Conservation (phyloP, 2,329 filamentous ascomycete species). For the Penicillium olsonii region DNA sequence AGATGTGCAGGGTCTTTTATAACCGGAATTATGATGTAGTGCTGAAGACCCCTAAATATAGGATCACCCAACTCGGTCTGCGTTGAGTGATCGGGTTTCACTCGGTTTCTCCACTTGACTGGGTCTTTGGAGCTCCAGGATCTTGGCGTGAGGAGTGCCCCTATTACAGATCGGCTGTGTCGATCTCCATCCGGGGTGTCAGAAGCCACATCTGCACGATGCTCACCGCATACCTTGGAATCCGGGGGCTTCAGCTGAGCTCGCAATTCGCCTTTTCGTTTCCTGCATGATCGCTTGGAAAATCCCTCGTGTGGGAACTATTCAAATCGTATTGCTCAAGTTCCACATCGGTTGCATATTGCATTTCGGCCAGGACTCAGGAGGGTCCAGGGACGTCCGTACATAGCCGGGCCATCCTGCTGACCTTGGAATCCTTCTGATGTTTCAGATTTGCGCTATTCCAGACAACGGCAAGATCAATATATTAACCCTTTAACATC, state of each 20-base stretch:
- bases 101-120: constrained; percentile 16
- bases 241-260: background rate
- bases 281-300: background rate
- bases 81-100: constrained; percentile 23
- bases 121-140: background rate
- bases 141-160: constrained; percentile 17
- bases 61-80: constrained; percentile 3
- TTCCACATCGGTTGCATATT: too few species aligned
- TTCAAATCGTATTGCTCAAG: too few species aligned
- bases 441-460: too few species aligned
- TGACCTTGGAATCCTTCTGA: too few species aligned
- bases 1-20: background rate
- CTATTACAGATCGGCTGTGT: background rate
- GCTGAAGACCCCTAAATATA: constrained; percentile 9
- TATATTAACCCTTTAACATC: too few species aligned
- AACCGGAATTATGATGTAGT: constrained; percentile 1
- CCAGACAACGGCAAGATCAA: too few species aligned
- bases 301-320: too few species aligned
- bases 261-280: background rate
- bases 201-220: background rate
- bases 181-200: constrained; percentile 3
- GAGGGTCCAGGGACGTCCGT: too few species aligned
- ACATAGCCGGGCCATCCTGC: too few species aligned
- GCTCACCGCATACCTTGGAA: background rate
- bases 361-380: too few species aligned